Conservation (phyloP, 1,284 basidiomycete genomes). For the Fistulinella staudtii region DNA sequence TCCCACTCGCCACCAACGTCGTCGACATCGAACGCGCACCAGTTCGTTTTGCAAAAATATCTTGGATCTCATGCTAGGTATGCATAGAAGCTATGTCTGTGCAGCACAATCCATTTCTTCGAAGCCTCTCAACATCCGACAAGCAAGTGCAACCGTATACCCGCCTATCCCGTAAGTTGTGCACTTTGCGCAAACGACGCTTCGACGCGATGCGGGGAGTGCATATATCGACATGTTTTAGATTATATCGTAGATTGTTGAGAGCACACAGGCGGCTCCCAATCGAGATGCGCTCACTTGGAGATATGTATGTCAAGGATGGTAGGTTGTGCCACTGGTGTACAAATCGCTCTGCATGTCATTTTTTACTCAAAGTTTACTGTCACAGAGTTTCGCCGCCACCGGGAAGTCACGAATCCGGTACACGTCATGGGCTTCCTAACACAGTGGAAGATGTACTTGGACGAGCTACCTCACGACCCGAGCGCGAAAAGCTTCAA, state of each 20-base stretch:
- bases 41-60: not conserved
- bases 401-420: constrained; percentile 77
- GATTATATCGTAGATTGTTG: constrained; percentile 77
- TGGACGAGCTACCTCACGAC: constrained; percentile 63
- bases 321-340: constrained; percentile 41
- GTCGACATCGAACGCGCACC: not conserved
- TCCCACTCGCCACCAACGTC: too few species aligned
- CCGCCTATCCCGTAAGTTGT: constrained; percentile 74
- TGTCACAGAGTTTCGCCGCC: constrained; percentile 74
- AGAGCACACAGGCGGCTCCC: constrained; percentile 76
- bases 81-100: constrained; percentile 33
- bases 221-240: constrained; percentile 31
- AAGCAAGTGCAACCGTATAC: constrained; percentile 68
- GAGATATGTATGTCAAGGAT: constrained; percentile 86
- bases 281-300: constrained; percentile 78
- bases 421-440: constrained; percentile 89
- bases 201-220: not conserved
- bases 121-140: constrained; percentile 59
- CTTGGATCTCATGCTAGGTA: not conserved
- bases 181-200: not conserved
- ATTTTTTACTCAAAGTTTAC: constrained; percentile 2
- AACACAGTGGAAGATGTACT: constrained; percentile 89
- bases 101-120: constrained; percentile 64
- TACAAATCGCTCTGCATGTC: not conserved
- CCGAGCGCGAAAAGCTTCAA: constrained; percentile 48